These are phyloP conservation scores for Russula ochroleuca DNA, from an alignment of 768 basidiomycete genomes.

Conservation along the genomic window DNA sequence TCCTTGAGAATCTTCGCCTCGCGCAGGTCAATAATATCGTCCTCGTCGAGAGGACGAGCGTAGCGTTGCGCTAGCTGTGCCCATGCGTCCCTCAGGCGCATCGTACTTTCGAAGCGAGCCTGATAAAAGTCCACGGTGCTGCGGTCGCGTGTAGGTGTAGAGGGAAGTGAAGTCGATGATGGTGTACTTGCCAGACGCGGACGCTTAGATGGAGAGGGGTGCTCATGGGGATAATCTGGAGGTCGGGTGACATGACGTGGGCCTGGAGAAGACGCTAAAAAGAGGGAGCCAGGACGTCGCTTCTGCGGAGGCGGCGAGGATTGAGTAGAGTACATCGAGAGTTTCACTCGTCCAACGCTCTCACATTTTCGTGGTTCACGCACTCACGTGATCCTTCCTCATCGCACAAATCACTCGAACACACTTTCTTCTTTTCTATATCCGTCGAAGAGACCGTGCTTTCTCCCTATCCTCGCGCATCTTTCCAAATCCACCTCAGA, in stretches of 20 bases:
- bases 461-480: too few relatives aligned
- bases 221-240: slow-evolving; percentile 28
- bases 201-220: slow-evolving; percentile 46
- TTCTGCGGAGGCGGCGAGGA: slow-evolving; percentile 3
- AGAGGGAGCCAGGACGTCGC: slow-evolving; percentile 28
- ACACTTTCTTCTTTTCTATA: too few relatives aligned
- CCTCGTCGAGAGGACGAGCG: slow-evolving; percentile 62
- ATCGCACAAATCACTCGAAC: too few relatives aligned
- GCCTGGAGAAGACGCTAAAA: slow-evolving; percentile 50
- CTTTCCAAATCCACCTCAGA: too few relatives aligned
- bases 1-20: slow-evolving; percentile 61
- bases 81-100: slow-evolving; percentile 62
- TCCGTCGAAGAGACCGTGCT: too few relatives aligned
- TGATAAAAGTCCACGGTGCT: slow-evolving; percentile 44
- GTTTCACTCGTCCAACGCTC: background rate
- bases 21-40: slow-evolving; percentile 71
- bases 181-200: slow-evolving; percentile 46
- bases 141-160: slow-evolving; percentile 22
- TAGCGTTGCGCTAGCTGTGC: slow-evolving; percentile 64
- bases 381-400: slow-evolving; percentile 1
- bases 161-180: slow-evolving; percentile 33
- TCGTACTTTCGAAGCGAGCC: slow-evolving; percentile 52
- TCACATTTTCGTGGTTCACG: background rate
- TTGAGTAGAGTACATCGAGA: slow-evolving; percentile 17
- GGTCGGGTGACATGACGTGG: slow-evolving; percentile 32